Conservation (phyloP, 495 filamentous ascomycete species). For the Trichoderma asperelloides region DNA sequence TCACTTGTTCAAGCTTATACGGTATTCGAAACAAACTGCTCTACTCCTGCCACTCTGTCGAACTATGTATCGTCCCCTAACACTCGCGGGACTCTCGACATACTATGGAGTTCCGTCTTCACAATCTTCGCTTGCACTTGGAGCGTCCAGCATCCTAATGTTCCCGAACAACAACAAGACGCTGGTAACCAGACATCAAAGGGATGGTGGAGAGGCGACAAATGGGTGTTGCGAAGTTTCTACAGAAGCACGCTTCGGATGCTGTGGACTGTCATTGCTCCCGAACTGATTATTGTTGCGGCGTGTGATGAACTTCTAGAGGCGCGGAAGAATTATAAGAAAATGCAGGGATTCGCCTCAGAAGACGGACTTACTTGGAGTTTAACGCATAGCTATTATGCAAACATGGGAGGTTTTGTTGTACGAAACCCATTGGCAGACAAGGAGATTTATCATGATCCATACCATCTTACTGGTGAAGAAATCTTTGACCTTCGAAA, state of each 20-base stretch:
- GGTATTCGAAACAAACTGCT: not conserved
- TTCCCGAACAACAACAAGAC: not conserved
- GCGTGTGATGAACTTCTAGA: not conserved
- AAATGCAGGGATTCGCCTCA: not conserved
- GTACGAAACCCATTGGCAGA: no score
- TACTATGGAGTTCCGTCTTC: not conserved
- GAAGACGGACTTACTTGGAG: not conserved
- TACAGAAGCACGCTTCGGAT: not conserved
- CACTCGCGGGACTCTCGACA: not conserved
- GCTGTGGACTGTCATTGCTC: not conserved
- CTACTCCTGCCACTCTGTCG: not conserved
- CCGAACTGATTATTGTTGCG: not conserved
- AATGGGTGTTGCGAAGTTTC: not conserved
- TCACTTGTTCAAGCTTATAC: not conserved
- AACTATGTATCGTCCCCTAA: not conserved
- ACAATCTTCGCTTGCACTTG: not conserved
- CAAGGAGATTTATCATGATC: not conserved
- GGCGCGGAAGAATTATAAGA: not conserved
- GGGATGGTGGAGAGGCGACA: not conserved
- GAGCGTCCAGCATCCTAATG: not conserved
- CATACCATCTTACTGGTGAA: not conserved
- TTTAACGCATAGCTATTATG: not conserved
- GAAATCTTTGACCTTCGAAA: not conserved
- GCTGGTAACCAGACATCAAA: not conserved
- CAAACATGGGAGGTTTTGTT: constrained; percentile 4